Evolutionary conservation across 2,329 filamentous ascomycete species (phyloP), one percentile per base, ranked within the genome.

Genomic region (Rhynchosporium secalis): DNA sequence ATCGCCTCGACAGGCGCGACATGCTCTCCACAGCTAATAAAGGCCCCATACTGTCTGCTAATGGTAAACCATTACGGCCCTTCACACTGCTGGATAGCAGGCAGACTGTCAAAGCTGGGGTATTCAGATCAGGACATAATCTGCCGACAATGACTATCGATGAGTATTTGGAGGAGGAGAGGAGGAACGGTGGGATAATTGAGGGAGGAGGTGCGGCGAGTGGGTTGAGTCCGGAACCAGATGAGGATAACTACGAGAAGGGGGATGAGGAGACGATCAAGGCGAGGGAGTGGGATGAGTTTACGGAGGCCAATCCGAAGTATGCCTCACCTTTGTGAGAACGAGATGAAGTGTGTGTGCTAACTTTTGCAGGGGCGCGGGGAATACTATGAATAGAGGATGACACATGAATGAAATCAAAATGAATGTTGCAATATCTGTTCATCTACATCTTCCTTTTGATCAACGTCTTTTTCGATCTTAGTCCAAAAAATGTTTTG

Each of bases 61-160:
- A 88, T 62, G 95, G 95, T 49, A 95, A 91, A 73, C 95, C 95
- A 13, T 80, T 98, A 69, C 86, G 93, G 70, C 94, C 94, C 0
- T 98, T 99, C 72, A 97, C 92, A 1, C 81, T 99, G 28, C 81
- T 96, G 4, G 88, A 89, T 63, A 88, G 83, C 68, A 84, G 95
- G 43, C 86, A 91, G 65, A 87, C 92, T 65, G 76, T 96, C 63
- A 85, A 87, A 64, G 82, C 87, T 62, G 89, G 89, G 2, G 94
- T 99, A 0, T 99, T 99, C 76, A 84, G 91, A 60, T 86, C 92
- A 0, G 92, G 95, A 7, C 95, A 99, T 75, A 97, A 91, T 76
- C 78, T 99, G 62, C 95, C 95, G 0, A 98, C 95, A 3, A 98
- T 99, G 95, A 91, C 86, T 1, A 97, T 99, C 65, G 95, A 99